Percentiles rank a stretch among this genome's conserved stretches.
These are phyloP conservation scores for Penicillium cinerascens DNA, from an alignment of 495 filamentous ascomycete genomes.

Conservation along the genomic window DNA sequence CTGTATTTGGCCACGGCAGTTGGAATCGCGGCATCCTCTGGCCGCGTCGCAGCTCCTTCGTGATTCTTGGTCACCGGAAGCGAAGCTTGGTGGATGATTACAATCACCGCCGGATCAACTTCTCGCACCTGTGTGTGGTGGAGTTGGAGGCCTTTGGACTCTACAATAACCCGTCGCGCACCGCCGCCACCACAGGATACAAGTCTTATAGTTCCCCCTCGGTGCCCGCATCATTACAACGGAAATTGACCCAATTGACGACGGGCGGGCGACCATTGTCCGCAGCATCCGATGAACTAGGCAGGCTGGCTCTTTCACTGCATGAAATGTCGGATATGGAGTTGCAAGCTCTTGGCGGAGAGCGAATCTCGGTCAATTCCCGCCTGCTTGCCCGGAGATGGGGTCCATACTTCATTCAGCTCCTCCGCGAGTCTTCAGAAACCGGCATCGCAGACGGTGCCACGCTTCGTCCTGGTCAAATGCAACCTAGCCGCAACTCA, in stretches of 20 bases:
- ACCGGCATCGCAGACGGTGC: constrained; percentile 44
- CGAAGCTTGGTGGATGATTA: constrained; percentile 96
- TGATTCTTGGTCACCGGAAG: constrained; percentile 90
- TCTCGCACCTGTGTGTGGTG: constrained; percentile 92
- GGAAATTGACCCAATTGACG: constrained; percentile 57
- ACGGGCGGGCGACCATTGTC: constrained; percentile 67
- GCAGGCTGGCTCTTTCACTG: constrained; percentile 70
- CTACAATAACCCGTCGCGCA: constrained; percentile 85
- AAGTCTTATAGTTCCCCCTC: constrained; percentile 73
- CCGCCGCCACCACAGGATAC: constrained; percentile 72
- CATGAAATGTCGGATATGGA: constrained; percentile 97
- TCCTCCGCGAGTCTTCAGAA: constrained; percentile 70
- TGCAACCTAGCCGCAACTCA: constrained; percentile 63
- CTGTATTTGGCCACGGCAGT: constrained; percentile 89
- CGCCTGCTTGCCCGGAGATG: constrained; percentile 80
- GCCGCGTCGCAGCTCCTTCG: constrained; percentile 88
- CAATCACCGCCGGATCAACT: constrained; percentile 96
- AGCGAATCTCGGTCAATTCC: constrained; percentile 91
- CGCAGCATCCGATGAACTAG: constrained; percentile 75
- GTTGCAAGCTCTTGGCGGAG: constrained; percentile 81
- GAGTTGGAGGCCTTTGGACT: constrained; percentile 96
- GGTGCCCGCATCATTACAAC: constrained; percentile 53
- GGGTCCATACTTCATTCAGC: constrained; percentile 92
- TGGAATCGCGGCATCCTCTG: constrained; percentile 96
- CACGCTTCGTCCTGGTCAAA: constrained; percentile 48